Percentiles rank a stretch among this genome's conserved stretches.
phyloP scores from a whole-genome alignment of 1,284 basidiomycete genomes.

The Cystobasidium sp. region DNA sequence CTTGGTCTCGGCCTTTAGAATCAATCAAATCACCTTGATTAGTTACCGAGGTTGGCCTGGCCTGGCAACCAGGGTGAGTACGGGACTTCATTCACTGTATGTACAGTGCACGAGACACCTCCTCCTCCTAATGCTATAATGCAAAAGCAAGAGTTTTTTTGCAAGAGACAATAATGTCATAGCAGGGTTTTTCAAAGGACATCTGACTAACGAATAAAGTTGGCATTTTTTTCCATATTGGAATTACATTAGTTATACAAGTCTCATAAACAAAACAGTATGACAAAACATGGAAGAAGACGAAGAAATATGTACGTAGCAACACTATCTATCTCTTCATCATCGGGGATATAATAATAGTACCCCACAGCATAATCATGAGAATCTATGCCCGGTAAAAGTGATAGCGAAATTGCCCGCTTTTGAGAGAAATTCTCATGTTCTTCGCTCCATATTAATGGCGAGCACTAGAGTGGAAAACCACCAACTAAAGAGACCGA shows the following conservation, averaged over 20 bases:
- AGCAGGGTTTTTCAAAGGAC: no score
- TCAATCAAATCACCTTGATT: no score
- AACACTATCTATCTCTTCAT: slow-evolving; percentile 42
- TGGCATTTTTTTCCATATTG: no score
- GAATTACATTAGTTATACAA: not conserved
- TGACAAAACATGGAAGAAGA: not conserved
- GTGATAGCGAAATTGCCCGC: slow-evolving; percentile 41
- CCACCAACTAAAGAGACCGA: not conserved
- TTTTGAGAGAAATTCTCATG: slow-evolving; percentile 3
- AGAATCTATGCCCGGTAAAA: slow-evolving; percentile 17
- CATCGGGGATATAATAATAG: not conserved
- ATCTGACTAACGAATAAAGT: no score
- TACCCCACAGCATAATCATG: not conserved
- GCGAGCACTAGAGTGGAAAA: slow-evolving; percentile 8
- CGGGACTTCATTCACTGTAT: no score
- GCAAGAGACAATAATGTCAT: no score
- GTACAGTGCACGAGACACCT: no score
- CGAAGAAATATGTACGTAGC: slow-evolving; percentile 23
- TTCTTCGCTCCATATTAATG: slow-evolving; percentile 32
- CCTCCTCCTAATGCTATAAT: not conserved
- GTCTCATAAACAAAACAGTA: not conserved
- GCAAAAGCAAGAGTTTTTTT: no score
- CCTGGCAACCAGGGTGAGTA: no score
- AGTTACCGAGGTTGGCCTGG: no score
- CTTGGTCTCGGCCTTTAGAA: no score